These are phyloP conservation scores for Yamadazyma siamensis DNA, from an alignment of 1,139 yeast species.

Conservation along the genomic window DNA sequence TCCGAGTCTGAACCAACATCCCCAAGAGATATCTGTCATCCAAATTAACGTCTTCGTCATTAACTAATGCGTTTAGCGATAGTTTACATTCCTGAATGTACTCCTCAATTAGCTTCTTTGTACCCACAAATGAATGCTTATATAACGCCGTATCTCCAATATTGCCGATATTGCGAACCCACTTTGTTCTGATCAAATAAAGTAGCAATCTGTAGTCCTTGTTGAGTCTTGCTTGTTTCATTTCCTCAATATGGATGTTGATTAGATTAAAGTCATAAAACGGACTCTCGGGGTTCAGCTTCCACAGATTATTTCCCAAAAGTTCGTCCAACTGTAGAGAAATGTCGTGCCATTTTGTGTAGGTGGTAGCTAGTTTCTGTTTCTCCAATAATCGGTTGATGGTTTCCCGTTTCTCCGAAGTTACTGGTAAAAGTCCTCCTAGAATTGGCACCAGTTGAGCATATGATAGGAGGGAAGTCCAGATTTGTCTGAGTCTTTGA, in stretches of 20 bases:
- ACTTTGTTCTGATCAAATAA: constrained; percentile 75
- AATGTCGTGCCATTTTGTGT: constrained; percentile 65
- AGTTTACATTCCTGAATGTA: constrained; percentile 74
- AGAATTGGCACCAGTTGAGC: constrained; percentile 25
- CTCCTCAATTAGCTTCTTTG: constrained; percentile 78
- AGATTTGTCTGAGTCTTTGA: constrained; percentile 1
- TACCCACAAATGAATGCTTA: constrained; percentile 78
- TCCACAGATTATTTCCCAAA: constrained; percentile 70
- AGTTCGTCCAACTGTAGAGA: constrained; percentile 63
- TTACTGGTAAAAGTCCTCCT: constrained; percentile 22
- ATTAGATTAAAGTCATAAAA: constrained; percentile 72
- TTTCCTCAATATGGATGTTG: constrained; percentile 48
- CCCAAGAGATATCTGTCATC: constrained; percentile 72
- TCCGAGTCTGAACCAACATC: constrained; percentile 81
- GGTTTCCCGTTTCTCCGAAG: constrained; percentile 24
- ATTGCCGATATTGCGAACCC: constrained; percentile 84
- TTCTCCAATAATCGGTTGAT: constrained; percentile 37
- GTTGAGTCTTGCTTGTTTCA: constrained; percentile 55
- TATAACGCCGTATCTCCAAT: constrained; percentile 82
- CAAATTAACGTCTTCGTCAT: constrained; percentile 42
- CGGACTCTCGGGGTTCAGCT: constrained; percentile 53
- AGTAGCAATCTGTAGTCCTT: constrained; percentile 61
- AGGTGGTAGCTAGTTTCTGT: constrained; percentile 61
- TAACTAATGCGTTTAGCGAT: constrained; percentile 51
- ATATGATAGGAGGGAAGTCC: constrained; percentile 9